These are phyloP conservation scores for Mycothermus thermophilus DNA, from an alignment of 495 filamentous ascomycete genomes.

Conservation along the genomic window DNA sequence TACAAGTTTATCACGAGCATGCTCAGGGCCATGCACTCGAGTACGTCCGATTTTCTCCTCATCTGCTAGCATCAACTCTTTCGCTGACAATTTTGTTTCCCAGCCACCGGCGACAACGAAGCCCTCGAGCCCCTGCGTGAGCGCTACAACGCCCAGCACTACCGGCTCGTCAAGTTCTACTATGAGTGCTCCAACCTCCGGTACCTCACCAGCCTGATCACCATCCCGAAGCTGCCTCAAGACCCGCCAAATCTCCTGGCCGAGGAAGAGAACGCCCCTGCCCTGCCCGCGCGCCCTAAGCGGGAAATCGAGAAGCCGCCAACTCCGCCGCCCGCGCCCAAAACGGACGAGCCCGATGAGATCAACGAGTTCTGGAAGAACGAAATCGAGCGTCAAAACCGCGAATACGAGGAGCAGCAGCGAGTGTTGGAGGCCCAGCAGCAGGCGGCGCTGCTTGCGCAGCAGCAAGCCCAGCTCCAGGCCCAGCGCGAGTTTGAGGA, in stretches of 20 bases:
- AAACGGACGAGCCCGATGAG: slow-evolving; percentile 70
- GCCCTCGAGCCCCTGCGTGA: slow-evolving; percentile 79
- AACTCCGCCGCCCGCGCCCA: slow-evolving; percentile 47
- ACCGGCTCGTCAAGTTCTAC: slow-evolving; percentile 92
- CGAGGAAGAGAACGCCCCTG: slow-evolving; percentile 71
- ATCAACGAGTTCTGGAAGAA: slow-evolving; percentile 98
- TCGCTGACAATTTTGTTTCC: slow-evolving; percentile 18
- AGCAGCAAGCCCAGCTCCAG: slow-evolving; percentile 66
- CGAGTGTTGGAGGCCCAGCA: slow-evolving; percentile 73
- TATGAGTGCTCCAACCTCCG: slow-evolving; percentile 97
- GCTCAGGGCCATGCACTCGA: slow-evolving; percentile 91
- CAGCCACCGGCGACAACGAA: slow-evolving; percentile 85
- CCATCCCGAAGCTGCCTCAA: slow-evolving; percentile 86
- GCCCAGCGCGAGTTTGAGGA: slow-evolving; percentile 90
- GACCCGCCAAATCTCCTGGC: slow-evolving; percentile 80
- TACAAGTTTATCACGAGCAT: slow-evolving; percentile 95
- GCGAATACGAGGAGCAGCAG: slow-evolving; percentile 90
- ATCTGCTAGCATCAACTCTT: no score
- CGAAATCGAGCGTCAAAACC: slow-evolving; percentile 76
- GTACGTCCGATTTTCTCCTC: slow-evolving; percentile 40
- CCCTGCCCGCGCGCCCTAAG: slow-evolving; percentile 69
- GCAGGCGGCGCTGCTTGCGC: slow-evolving; percentile 43
- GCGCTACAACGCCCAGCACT: slow-evolving; percentile 88
- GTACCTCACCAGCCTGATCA: slow-evolving; percentile 91
- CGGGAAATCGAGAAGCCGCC: slow-evolving; percentile 52